Evolutionary conservation across 2,329 filamentous ascomycete genomes (phyloP), one percentile per base, ranked within the genome.

Genomic region (Microthyrium microscopicum): DNA sequence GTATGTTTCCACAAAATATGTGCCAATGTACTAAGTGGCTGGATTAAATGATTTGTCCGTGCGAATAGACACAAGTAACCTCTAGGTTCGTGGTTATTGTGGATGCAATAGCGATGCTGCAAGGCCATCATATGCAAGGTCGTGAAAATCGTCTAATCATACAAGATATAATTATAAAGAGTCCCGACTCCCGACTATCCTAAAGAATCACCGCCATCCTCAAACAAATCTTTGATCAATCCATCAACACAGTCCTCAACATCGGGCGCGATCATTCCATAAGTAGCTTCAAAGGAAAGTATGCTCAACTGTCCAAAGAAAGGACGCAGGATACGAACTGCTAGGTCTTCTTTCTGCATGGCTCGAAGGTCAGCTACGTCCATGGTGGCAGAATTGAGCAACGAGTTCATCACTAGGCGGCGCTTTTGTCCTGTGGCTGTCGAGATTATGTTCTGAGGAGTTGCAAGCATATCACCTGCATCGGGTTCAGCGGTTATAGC

Each of bases 301-400:
- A 98, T 94, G 51, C 85, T 94, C 41, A 98, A 58, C 50, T 91
- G 80, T 11, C 77, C 78, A 49, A 95, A 83, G 57, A 94, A 95
- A 0, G 87, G 87, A 43, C 80, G 66, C 40, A 95, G 56, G 9
- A 94, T 69, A 49, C 77, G 77, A 38, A 73, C 73, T 4, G 89
- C 70, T 37, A 95, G 60, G 42, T 73, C 68, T 19, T 68, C 59
- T 40, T 62, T 64, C 4, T 62, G 55, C 41, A 67, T 61, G 20
- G 66, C 63, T 34, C 66, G 61, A 35, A 70, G 60, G 2, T 29
- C 16, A 5, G 18, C 19, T 2, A 19, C 36, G 4, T 35, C 36
- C 28, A 17, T 8, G 13, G 30, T 27, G 8, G 29, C 47, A 22
- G 46, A 46, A 12, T 43, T 36, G 15, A 57, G 46, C n/a, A 57